phyloP scores from a whole-genome alignment of 1,284 basidiomycete species.

The Stereum hirsutum region DNA sequence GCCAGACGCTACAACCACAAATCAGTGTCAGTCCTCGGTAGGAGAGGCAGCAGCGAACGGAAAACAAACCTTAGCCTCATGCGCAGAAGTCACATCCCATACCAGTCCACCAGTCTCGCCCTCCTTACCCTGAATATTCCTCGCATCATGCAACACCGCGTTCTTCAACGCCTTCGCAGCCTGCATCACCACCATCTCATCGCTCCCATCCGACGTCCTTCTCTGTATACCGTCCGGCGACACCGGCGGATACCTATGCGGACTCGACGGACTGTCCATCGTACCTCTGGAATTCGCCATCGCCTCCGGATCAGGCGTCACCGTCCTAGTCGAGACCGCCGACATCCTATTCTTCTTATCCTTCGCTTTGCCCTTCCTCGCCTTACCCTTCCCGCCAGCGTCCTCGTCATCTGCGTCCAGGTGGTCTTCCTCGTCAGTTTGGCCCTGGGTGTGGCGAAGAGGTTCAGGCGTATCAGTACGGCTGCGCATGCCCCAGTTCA shows the following conservation, averaged over 20 bases:
- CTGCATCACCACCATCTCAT: slow-evolving; percentile 29
- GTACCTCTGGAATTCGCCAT: background rate
- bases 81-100: slow-evolving; percentile 44
- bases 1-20: slow-evolving; percentile 50
- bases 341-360: slow-evolving; percentile 14
- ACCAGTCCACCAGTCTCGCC: slow-evolving; percentile 27
- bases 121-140: slow-evolving; percentile 48
- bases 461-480: slow-evolving; percentile 4
- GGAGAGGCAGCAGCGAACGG: background rate
- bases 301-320: background rate
- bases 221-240: slow-evolving; percentile 5
- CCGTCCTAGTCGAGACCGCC: background rate
- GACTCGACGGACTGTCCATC: slow-evolving; percentile 2
- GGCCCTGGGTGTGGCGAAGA: background rate
- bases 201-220: slow-evolving; percentile 9
- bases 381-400: background rate
- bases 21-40: slow-evolving; percentile 12
- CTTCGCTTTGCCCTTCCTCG: slow-evolving; percentile 16
- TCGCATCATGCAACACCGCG: slow-evolving; percentile 64
- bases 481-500: background rate
- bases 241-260: slow-evolving; percentile 32
- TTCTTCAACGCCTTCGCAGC: slow-evolving; percentile 60
- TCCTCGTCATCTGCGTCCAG: slow-evolving; percentile 10
- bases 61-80: slow-evolving; percentile 52
- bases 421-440: background rate